phyloP scores from a whole-genome alignment of 306 rosid species.

The Dalbergia cochinchinensis region DNA sequence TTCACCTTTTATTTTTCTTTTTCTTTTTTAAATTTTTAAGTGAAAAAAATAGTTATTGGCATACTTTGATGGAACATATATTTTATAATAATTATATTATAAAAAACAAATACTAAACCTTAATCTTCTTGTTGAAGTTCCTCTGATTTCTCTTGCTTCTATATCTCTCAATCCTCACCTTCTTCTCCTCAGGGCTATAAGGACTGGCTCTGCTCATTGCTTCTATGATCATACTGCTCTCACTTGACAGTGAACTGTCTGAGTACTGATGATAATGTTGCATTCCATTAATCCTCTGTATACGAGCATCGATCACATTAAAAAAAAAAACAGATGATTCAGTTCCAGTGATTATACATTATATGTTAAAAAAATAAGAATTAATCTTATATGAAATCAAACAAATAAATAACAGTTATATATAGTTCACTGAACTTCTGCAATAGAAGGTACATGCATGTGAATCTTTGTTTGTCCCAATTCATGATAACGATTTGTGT shows the following conservation, averaged over 20 bases:
- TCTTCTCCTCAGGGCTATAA: constrained; percentile 89
- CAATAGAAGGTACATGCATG: background rate
- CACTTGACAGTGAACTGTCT: constrained; percentile 71
- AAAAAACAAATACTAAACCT: constrained; percentile 52
- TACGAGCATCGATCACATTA: background rate
- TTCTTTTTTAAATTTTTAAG: too few relatives aligned
- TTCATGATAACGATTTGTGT: background rate
- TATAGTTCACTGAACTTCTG: too few relatives aligned
- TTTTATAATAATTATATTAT: background rate
- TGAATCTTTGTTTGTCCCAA: background rate
- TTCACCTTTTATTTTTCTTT: background rate
- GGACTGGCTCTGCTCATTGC: constrained; percentile 78
- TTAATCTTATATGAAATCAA: too few relatives aligned
- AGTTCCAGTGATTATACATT: background rate
- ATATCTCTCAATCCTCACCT: constrained; percentile 83
- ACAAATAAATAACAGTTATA: too few relatives aligned
- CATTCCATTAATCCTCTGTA: constrained; percentile 57
- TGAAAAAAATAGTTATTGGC: background rate
- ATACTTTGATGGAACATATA: constrained; percentile 11
- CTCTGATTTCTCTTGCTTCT: constrained; percentile 79
- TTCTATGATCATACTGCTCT: constrained; percentile 85
- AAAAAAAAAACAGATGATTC: background rate
- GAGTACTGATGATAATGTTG: constrained; percentile 48
- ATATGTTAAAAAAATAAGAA: too few relatives aligned
- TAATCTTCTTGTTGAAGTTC: constrained; percentile 93